phyloP scores from a whole-genome alignment of 2,329 filamentous ascomycete species.

The Sclerotinia spermophila region DNA sequence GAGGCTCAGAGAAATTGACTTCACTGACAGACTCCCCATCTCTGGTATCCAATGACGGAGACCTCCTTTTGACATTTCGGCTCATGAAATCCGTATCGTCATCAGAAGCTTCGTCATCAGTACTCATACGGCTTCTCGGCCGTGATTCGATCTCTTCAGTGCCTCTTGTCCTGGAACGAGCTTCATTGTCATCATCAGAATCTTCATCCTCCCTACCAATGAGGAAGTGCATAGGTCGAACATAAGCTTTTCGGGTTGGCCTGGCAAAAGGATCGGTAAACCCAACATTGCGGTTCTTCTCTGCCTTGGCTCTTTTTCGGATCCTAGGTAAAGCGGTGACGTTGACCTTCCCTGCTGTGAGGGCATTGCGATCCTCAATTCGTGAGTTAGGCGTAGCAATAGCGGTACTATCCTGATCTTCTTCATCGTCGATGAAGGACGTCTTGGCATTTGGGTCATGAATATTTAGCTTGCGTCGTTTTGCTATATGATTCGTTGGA shows the following conservation, averaged over 20 bases:
- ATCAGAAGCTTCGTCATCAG: constrained; percentile 49
- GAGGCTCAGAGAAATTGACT: constrained; percentile 62
- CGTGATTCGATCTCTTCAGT: constrained; percentile 84
- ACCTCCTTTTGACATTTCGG: constrained; percentile 24
- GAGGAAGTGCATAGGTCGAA: constrained; percentile 73
- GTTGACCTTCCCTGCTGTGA: constrained; percentile 50
- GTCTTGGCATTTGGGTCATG: constrained; percentile 62
- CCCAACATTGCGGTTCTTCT: constrained; percentile 55
- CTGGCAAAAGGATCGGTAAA: constrained; percentile 67
- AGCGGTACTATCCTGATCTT: constrained; percentile 54
- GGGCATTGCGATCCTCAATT: constrained; percentile 49
- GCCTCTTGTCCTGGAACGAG: constrained; percentile 63
- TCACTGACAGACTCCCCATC: constrained; percentile 70
- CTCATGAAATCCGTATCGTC: constrained; percentile 31
- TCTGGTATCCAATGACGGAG: constrained; percentile 42
- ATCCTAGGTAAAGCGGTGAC: constrained; percentile 70
- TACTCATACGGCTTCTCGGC: constrained; percentile 70
- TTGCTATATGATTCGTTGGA: constrained; percentile 74
- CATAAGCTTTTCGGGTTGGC: constrained; percentile 61
- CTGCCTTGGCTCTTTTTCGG: constrained; percentile 50
- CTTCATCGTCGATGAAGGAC: constrained; percentile 53
- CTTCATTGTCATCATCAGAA: constrained; percentile 75
- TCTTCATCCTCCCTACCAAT: constrained; percentile 68
- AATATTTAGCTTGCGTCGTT: constrained; percentile 75
- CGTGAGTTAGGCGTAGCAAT: constrained; percentile 64